Percentiles rank a stretch among this genome's conserved stretches.
Evolutionary conservation across 2,329 filamentous ascomycete genomes (phyloP).

Genomic region (Ophiocordyceps camponoti-saundersi): DNA sequence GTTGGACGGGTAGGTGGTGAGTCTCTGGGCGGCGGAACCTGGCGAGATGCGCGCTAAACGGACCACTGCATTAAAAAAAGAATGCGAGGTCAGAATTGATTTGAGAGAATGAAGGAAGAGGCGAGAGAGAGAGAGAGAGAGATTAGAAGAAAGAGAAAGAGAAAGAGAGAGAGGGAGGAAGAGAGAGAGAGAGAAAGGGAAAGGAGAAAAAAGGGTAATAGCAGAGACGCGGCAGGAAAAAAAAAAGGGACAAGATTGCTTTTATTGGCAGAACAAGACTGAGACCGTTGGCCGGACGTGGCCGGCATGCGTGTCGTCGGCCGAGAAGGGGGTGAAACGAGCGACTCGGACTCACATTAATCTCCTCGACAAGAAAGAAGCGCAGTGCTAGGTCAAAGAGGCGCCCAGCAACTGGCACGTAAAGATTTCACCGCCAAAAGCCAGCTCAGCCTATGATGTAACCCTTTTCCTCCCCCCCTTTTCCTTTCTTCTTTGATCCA

Average conservation of each 20-base stretch:
- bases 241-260: not conserved
- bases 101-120: not conserved
- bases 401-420: not conserved
- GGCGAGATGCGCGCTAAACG: slow-evolving; percentile 4
- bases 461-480: not conserved
- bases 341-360: slow-evolving; percentile 16
- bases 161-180: not conserved
- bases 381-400: not conserved
- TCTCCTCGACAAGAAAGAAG: slow-evolving; percentile 6
- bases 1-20: not conserved
- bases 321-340: slow-evolving; percentile 11
- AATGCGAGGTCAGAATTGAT: not conserved
- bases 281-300: slow-evolving; percentile 11
- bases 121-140: slow-evolving; percentile 1
- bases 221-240: no score
- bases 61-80: slow-evolving; percentile 10
- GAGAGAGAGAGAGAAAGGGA: no score
- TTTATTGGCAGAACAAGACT: slow-evolving; percentile 1
- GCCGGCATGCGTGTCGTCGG: slow-evolving; percentile 10
- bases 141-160: no score
- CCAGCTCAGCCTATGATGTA: not conserved
- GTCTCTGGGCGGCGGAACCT: not conserved
- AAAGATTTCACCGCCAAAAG: not conserved
- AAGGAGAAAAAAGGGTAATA: no score
- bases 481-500: no score